phyloP scores from a whole-genome alignment of 2,329 filamentous ascomycete genomes.

The Lasiodiplodia sp. region DNA sequence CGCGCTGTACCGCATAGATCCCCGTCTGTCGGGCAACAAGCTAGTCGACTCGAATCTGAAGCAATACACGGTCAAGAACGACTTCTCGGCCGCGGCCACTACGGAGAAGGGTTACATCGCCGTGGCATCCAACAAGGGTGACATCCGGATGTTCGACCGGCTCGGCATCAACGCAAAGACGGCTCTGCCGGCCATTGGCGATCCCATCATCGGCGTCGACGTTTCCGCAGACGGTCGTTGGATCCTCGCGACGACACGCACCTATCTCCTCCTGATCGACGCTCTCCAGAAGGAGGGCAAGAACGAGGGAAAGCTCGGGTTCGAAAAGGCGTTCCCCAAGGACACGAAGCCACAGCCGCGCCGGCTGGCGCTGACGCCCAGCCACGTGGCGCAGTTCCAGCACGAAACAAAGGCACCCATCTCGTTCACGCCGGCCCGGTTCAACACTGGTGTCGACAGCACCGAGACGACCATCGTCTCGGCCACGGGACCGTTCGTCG shows the following conservation, averaged over 20 bases:
- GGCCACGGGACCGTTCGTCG: constrained; percentile 93
- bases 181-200: constrained; percentile 91
- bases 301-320: constrained; percentile 97
- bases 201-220: constrained; percentile 93
- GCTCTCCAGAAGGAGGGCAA: constrained; percentile 90
- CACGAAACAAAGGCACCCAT: constrained; percentile 91
- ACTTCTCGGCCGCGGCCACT: constrained; percentile 92
- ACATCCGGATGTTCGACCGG: constrained; percentile 94
- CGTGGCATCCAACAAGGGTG: constrained; percentile 96
- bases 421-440: constrained; percentile 88
- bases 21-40: constrained; percentile 87
- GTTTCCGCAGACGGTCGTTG: constrained; percentile 95
- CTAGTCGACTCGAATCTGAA: constrained; percentile 92
- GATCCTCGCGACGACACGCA: constrained; percentile 92
- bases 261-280: constrained; percentile 93
- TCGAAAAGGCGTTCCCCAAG: constrained; percentile 91
- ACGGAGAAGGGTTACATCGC: constrained; percentile 97
- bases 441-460: constrained; percentile 84
- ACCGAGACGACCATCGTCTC: constrained; percentile 95
- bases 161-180: constrained; percentile 98
- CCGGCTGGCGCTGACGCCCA: constrained; percentile 85
- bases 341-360: constrained; percentile 93
- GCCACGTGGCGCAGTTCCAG: constrained; percentile 95
- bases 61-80: constrained; percentile 96
- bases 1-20: constrained; percentile 91